These are phyloP conservation scores for Imleria badia DNA, from an alignment of 768 basidiomycete species.

Conservation along the genomic window DNA sequence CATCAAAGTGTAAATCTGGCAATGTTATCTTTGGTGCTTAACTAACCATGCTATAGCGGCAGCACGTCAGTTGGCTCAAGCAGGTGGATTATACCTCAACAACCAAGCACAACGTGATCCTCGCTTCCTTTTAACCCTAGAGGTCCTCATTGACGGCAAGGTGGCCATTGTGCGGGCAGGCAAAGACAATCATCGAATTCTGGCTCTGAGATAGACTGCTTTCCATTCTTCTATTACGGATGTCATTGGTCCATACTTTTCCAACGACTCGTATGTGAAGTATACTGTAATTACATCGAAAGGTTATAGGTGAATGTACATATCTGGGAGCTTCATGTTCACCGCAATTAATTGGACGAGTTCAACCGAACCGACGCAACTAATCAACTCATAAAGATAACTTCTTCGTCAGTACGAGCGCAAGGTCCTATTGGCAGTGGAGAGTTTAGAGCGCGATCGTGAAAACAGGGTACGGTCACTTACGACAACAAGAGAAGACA, in stretches of 20 bases:
- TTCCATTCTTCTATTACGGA: neutral
- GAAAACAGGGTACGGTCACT: neutral
- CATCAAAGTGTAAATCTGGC: conserved; percentile 59
- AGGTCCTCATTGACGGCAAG: conserved; percentile 57
- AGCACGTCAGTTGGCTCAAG: conserved; percentile 58
- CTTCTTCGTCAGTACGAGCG: conserved; percentile 11
- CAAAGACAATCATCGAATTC: conserved; percentile 65
- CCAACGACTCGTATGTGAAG: neutral
- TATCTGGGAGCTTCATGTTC: neutral
- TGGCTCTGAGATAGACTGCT: conserved; percentile 38
- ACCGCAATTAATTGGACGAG: neutral
- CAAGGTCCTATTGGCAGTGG: conserved; percentile 23
- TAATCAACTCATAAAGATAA: neutral
- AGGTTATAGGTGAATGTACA: neutral
- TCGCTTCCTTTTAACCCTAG: conserved; percentile 39
- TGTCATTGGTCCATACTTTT: neutral
- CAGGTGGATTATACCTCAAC: conserved; percentile 75
- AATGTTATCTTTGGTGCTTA: neutral
- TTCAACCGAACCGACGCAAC: neutral
- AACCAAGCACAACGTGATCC: conserved; percentile 53
- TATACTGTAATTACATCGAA: conserved; percentile 15
- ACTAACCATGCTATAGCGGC: conserved; percentile 47
- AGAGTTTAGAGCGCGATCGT: neutral
- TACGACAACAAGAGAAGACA: conserved; percentile 25
- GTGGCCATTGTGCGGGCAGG: conserved; percentile 72